Conservation (phyloP, 371 early-diverging fungal genomes). For the Chytridium lagenaria region DNA sequence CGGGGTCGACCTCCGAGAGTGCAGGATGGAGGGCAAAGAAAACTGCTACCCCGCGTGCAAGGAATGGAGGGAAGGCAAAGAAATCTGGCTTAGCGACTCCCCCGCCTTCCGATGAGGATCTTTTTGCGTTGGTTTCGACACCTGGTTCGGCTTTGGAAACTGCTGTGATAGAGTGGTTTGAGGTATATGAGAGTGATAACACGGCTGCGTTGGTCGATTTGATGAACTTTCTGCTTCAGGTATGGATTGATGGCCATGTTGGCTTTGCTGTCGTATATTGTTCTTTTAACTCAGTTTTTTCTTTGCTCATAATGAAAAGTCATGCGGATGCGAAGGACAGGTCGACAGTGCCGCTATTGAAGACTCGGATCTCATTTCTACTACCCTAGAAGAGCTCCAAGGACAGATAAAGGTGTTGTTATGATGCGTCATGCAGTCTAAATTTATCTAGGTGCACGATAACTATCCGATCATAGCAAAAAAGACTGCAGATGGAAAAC, state of each 20-base stretch:
- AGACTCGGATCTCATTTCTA: conserved; percentile 45
- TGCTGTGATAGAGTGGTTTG: conserved; percentile 63
- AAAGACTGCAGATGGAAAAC: conserved; percentile 14
- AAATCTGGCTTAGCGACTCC: not conserved
- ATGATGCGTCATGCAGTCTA: too few relatives aligned
- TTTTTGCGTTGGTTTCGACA: conserved; percentile 35
- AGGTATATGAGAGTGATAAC: conserved; percentile 46
- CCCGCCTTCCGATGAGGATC: not conserved
- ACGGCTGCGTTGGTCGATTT: conserved; percentile 55
- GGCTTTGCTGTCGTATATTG: too few relatives aligned
- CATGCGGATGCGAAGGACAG: conserved; percentile 29
- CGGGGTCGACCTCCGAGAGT: not conserved
- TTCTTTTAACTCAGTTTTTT: too few relatives aligned
- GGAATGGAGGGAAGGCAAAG: not conserved
- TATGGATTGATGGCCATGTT: too few relatives aligned
- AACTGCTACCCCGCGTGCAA: not conserved
- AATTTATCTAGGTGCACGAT: conserved; percentile 34
- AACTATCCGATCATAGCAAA: conserved; percentile 40
- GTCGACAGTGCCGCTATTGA: conserved; percentile 31
- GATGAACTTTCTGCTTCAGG: conserved; percentile 69
- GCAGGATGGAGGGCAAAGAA: not conserved
- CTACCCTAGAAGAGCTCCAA: conserved; percentile 46
- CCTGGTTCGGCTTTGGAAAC: conserved; percentile 32
- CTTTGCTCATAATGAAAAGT: too few relatives aligned
- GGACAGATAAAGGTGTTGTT: conserved; percentile 28